Percentiles rank a stretch among this genome's conserved stretches.
phyloP scores from a whole-genome alignment of 2,329 filamentous ascomycete genomes.

The Sarocladium oryzae region DNA sequence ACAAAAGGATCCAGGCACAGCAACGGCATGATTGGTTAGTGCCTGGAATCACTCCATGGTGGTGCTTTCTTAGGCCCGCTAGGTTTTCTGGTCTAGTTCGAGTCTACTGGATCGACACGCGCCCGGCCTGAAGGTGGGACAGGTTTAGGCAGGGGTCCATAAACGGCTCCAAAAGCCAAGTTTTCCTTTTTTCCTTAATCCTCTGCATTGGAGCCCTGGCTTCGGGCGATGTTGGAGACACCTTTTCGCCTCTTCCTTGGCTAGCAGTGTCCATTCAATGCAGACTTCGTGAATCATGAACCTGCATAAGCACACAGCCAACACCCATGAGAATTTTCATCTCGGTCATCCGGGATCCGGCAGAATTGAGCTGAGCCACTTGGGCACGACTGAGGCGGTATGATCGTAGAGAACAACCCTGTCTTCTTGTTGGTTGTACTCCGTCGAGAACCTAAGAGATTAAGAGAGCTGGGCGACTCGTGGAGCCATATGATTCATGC shows the following conservation, averaged over 20 bases:
- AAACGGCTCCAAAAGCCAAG: neutral
- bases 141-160: neutral
- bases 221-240: neutral
- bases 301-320: neutral
- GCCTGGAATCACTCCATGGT: neutral
- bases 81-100: neutral
- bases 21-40: constrained; percentile 5
- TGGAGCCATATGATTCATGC: neutral
- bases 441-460: neutral
- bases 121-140: neutral
- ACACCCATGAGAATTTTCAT: neutral
- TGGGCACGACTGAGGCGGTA: too few relatives aligned
- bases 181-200: neutral
- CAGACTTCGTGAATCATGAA: neutral
- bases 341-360: neutral
- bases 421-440: neutral
- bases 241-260: neutral
- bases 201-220: too few relatives aligned
- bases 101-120: constrained; percentile 7
- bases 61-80: too few relatives aligned
- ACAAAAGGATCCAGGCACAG: constrained; percentile 10
- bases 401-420: neutral
- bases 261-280: too few relatives aligned
- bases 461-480: neutral
- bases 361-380: neutral